Evolutionary conservation across 2,329 filamentous ascomycete genomes (phyloP).

Genomic region (Cryphonectria radicalis): DNA sequence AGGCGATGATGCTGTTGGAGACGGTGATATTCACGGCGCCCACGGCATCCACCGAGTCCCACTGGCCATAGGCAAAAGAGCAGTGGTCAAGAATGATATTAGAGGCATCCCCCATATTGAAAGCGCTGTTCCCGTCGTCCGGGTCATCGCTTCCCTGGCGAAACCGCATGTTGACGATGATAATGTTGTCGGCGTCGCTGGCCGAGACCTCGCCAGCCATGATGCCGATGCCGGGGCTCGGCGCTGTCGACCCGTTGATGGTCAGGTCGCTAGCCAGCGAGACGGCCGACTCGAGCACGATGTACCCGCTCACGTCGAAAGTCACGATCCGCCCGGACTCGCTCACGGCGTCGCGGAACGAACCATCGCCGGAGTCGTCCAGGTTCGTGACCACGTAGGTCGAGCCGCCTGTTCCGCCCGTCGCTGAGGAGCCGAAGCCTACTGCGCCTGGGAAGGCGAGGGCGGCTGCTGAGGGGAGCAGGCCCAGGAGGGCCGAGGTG

Average conservation of each 20-base stretch:
- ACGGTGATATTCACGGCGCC: constrained; percentile 48
- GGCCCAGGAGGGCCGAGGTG: constrained; percentile 2
- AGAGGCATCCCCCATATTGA: constrained; percentile 46
- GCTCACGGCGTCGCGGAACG: constrained; percentile 52
- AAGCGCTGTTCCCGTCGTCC: constrained; percentile 46
- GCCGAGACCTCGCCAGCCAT: constrained; percentile 37
- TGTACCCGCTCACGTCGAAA: constrained; percentile 50
- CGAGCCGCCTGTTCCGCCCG: constrained; percentile 48
- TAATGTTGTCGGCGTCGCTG: constrained; percentile 34
- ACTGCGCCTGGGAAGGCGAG: constrained; percentile 51
- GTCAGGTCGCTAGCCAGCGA: constrained; percentile 47
- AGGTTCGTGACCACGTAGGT: constrained; percentile 51
- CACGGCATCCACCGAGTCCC: constrained; percentile 46
- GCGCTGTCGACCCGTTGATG: constrained; percentile 53
- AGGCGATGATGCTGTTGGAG: constrained; percentile 49
- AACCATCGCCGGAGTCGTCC: constrained; percentile 49
- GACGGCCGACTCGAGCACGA: constrained; percentile 47
- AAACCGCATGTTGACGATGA: constrained; percentile 49
- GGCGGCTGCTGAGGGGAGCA: constrained; percentile 10
- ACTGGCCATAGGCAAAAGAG: constrained; percentile 47
- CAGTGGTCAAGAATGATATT: constrained; percentile 53
- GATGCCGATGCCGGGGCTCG: constrained; percentile 39
- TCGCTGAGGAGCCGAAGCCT: constrained; percentile 50
- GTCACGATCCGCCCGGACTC: constrained; percentile 47
- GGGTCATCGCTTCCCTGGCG: constrained; percentile 46